A percentile compares a stretch with the other conserved stretches of the same genome.
Evolutionary conservation across 148 eudicot species (phyloP).

Genomic region (Amaranthus cruentus): DNA sequence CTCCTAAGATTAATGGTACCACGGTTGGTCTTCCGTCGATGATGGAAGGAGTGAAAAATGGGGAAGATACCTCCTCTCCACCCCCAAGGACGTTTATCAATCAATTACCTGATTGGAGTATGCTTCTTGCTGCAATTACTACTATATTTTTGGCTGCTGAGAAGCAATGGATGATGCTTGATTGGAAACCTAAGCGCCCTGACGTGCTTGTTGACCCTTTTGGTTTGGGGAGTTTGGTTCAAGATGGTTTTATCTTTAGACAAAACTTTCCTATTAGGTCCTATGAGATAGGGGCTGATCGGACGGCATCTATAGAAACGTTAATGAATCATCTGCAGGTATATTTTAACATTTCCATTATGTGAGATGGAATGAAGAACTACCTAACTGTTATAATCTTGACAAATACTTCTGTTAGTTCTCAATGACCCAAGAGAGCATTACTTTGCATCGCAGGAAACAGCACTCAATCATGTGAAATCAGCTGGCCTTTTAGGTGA

Average conservation of each 20-base stretch:
- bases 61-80: slow-evolving; percentile 44
- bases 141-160: slow-evolving; percentile 95
- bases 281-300: slow-evolving; percentile 95
- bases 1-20: slow-evolving; percentile 77
- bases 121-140: slow-evolving; percentile 99
- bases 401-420: not conserved
- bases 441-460: slow-evolving; percentile 66
- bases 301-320: slow-evolving; percentile 93
- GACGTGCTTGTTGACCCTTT: slow-evolving; percentile 75
- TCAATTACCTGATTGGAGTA: slow-evolving; percentile 98
- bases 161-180: slow-evolving; percentile 99
- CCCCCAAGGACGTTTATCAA: slow-evolving; percentile 82
- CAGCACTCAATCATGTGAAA: slow-evolving; percentile 92
- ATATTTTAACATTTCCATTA: not conserved
- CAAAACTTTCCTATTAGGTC: slow-evolving; percentile 94
- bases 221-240: slow-evolving; percentile 81
- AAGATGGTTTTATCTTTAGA: slow-evolving; percentile 79
- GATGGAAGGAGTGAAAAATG: slow-evolving; percentile 45
- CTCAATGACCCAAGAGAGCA: slow-evolving; percentile 1
- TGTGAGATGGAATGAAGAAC: not conserved
- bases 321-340: slow-evolving; percentile 99
- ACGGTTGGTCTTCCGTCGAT: slow-evolving; percentile 33
- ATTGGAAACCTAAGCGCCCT: slow-evolving; percentile 90
- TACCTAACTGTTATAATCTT: not conserved
- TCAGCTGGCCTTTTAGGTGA: slow-evolving; percentile 71